A percentile compares a stretch with the other conserved stretches of the same genome.
These are phyloP conservation scores for Trichoderma simmonsii DNA, from an alignment of 2,329 filamentous ascomycete species.

Conservation along the genomic window DNA sequence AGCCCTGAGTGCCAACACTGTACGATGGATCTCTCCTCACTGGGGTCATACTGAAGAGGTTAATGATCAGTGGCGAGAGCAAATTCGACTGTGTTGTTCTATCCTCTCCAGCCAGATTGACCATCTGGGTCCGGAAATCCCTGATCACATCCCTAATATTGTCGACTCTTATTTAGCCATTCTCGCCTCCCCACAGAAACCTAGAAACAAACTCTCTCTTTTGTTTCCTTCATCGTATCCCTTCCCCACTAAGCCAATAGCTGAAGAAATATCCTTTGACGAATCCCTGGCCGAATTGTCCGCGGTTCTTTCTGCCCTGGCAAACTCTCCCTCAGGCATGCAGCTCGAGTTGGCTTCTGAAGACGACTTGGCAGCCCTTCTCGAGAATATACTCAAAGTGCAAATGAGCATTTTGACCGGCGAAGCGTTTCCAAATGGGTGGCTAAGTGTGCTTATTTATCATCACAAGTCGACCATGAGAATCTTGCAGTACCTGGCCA, in stretches of 20 bases:
- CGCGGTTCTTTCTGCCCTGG: conserved; percentile 78
- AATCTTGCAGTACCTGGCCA: conserved; percentile 76
- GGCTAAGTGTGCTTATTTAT: conserved; percentile 91
- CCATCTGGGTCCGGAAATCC: conserved; percentile 74
- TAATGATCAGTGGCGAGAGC: conserved; percentile 84
- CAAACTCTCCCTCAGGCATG: conserved; percentile 67
- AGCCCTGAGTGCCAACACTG: conserved; percentile 74
- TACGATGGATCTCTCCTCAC: conserved; percentile 87
- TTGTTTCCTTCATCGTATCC: conserved; percentile 89
- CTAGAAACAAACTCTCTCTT: conserved; percentile 71
- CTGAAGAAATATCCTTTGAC: conserved; percentile 64
- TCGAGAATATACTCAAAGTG: conserved; percentile 77
- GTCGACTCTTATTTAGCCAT: conserved; percentile 85
- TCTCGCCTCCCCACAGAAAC: conserved; percentile 50
- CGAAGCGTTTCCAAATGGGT: conserved; percentile 82
- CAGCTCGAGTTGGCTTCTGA: conserved; percentile 68
- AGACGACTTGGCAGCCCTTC: conserved; percentile 68
- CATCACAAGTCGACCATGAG: conserved; percentile 88
- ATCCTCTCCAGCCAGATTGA: conserved; percentile 83
- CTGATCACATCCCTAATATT: conserved; percentile 86
- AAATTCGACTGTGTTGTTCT: conserved; percentile 89
- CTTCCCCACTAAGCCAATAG: conserved; percentile 71
- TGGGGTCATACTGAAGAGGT: conserved; percentile 77
- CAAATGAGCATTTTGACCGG: conserved; percentile 86
- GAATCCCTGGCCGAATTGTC: conserved; percentile 87